Evolutionary conservation across 1,284 basidiomycete species (phyloP).

Genomic region (Marasmius tenuissimus): DNA sequence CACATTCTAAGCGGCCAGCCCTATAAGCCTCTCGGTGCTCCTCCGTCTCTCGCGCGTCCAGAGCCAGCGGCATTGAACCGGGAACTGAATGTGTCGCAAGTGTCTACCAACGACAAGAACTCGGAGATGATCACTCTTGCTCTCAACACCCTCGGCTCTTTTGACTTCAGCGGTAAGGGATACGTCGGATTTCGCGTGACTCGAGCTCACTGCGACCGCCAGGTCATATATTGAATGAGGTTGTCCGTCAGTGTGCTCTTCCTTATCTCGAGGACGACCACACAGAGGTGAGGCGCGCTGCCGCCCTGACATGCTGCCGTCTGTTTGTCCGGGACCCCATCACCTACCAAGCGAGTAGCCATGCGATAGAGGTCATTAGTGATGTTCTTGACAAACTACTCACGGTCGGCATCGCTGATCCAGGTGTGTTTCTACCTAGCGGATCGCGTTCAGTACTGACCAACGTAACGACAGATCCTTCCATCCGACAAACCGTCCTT

Average conservation of each 20-base stretch:
- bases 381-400: conserved; percentile 97
- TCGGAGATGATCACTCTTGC: conserved; percentile 85
- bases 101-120: conserved; percentile 52
- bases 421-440: conserved; percentile 52
- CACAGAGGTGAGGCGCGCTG: conserved; percentile 86
- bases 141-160: conserved; percentile 85
- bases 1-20: conserved; percentile 78
- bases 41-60: conserved; percentile 52
- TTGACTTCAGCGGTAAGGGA: conserved; percentile 86
- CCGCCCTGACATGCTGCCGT: conserved; percentile 90
- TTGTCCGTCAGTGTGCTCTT: conserved; percentile 89
- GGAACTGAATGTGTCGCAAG: conserved; percentile 64
- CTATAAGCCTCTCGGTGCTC: conserved; percentile 86
- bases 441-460: conserved; percentile 3
- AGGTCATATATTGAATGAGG: conserved; percentile 96
- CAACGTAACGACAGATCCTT: conserved; percentile 53
- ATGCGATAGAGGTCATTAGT: conserved; percentile 97
- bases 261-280: conserved; percentile 96
- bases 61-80: conserved; percentile 51
- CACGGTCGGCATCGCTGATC: conserved; percentile 97
- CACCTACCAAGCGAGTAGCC: conserved; percentile 93
- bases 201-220: conserved; percentile 14
- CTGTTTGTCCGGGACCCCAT: conserved; percentile 96
- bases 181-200: not conserved
- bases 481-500: conserved; percentile 87